Percentiles rank a stretch among this genome's conserved stretches.
These are phyloP conservation scores for Pyricularia sp. DNA, from an alignment of 2,329 filamentous ascomycete species.

Conservation along the genomic window DNA sequence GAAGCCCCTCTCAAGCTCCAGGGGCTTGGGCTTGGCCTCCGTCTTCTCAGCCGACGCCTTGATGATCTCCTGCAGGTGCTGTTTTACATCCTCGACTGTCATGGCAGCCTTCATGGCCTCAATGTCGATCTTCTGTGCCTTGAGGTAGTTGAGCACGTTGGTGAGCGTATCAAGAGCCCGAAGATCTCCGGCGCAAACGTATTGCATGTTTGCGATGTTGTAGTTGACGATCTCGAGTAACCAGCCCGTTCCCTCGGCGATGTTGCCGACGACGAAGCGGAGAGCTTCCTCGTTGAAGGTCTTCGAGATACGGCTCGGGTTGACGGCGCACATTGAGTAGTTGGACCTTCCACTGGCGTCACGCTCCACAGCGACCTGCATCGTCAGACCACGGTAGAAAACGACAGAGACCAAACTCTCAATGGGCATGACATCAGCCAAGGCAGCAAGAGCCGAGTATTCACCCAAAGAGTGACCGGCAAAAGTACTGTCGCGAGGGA, in stretches of 20 bases:
- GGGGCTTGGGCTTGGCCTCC: conserved; percentile 71
- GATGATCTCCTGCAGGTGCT: conserved; percentile 82
- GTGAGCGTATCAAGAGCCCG: conserved; percentile 59
- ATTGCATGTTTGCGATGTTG: conserved; percentile 66
- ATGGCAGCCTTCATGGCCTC: conserved; percentile 79
- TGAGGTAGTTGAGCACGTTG: conserved; percentile 86
- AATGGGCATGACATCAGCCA: conserved; percentile 99
- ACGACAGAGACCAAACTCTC: conserved; percentile 96
- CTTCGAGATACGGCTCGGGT: conserved; percentile 95
- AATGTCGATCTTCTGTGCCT: conserved; percentile 94
- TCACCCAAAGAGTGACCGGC: conserved; percentile 96
- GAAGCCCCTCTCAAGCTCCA: conserved; percentile 87
- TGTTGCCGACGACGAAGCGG: conserved; percentile 92
- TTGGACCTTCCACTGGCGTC: conserved; percentile 87
- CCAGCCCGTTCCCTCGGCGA: conserved; percentile 88
- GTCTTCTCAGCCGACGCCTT: conserved; percentile 77
- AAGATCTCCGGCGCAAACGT: conserved; percentile 59
- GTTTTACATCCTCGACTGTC: conserved; percentile 82
- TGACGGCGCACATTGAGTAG: conserved; percentile 99
- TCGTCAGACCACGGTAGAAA: conserved; percentile 96
- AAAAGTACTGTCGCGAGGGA: conserved; percentile 92
- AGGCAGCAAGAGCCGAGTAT: conserved; percentile 89
- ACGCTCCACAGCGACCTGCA: conserved; percentile 98
- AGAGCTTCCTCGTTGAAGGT: conserved; percentile 97
- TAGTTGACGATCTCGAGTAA: conserved; percentile 98